A percentile compares a stretch with the other conserved stretches of the same genome.
Evolutionary conservation across 805 yeast species (phyloP).

Genomic region (Schizosaccharomyces cryophilus): DNA sequence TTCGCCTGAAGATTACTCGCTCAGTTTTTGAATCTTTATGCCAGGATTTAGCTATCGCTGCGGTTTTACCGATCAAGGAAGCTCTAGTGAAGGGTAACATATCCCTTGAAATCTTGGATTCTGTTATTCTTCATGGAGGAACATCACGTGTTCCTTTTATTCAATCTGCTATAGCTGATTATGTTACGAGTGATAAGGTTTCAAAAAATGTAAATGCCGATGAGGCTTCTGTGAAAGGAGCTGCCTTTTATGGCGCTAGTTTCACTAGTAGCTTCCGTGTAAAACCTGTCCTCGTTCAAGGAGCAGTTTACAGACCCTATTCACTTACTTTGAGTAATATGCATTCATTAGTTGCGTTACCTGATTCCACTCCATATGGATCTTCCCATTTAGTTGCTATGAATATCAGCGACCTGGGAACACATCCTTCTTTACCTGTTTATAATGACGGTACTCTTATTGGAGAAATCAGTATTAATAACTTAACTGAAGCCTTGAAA

Average conservation of each 20-base stretch:
- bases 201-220: conserved; percentile 83
- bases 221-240: conserved; percentile 78
- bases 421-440: conserved; percentile 4
- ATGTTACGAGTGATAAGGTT: conserved; percentile 30
- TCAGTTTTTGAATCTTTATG: conserved; percentile 50
- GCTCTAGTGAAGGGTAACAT: conserved; percentile 20
- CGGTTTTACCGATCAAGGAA: conserved; percentile 24
- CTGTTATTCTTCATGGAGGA: conserved; percentile 74
- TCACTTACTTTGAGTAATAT: conserved; percentile 12
- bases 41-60: conserved; percentile 20
- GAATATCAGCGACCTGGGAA: conserved; percentile 2
- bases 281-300: conserved; percentile 30
- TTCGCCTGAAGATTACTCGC: conserved; percentile 41
- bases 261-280: conserved; percentile 45
- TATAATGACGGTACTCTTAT: conserved; percentile 5
- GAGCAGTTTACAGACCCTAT: conserved; percentile 9
- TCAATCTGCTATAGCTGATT: conserved; percentile 23
- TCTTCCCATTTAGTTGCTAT: conserved; percentile 3
- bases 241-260: conserved; percentile 60
- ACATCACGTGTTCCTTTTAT: conserved; percentile 75
- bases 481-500: not conserved
- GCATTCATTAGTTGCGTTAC: conserved; percentile 18
- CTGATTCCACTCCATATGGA: conserved; percentile 22
- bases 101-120: conserved; percentile 20
- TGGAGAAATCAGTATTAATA: conserved; percentile 3